Conservation (phyloP, 78 protist genomes). For the slime mould (Dictyostelium discoideum) region DNA sequence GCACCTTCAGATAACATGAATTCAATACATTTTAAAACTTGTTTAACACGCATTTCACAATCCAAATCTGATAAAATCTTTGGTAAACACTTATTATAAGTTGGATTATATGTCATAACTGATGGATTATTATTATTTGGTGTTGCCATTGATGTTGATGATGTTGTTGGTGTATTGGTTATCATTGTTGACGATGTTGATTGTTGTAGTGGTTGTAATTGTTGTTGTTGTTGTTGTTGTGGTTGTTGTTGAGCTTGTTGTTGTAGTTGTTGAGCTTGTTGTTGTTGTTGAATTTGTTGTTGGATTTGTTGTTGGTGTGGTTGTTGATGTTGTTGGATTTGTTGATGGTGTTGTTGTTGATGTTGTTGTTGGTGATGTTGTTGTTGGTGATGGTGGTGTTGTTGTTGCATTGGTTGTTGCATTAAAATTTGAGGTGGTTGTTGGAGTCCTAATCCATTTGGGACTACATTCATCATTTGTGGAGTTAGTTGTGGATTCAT, state of each 20-base stretch:
- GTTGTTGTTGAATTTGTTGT: background rate
- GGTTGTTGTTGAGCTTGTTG: background rate
- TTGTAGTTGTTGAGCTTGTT: background rate
- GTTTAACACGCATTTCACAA: conserved; percentile 76
- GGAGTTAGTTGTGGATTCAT: background rate
- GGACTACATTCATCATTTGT: background rate
- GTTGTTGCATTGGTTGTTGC: background rate
- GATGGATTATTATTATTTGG: conserved; percentile 42
- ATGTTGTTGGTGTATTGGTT: background rate
- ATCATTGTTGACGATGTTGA: background rate
- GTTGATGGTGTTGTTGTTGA: background rate
- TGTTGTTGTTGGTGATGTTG: background rate
- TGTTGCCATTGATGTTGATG: background rate
- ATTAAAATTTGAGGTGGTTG: background rate
- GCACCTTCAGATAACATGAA: conserved; percentile 65
- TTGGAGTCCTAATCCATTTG: background rate
- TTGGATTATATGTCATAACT: conserved; percentile 73
- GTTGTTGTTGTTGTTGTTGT: background rate
- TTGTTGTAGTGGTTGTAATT: background rate
- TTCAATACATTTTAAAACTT: conserved; percentile 57
- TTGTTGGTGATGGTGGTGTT: background rate
- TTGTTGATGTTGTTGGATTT: background rate
- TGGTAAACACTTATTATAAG: conserved; percentile 71
- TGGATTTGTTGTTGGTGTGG: background rate
- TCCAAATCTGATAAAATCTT: conserved; percentile 60